A percentile compares a stretch with the other conserved stretches of the same genome.
Evolutionary conservation across 2,329 filamentous ascomycete species (phyloP).

Genomic region (Pseudogymnoascus sp.): DNA sequence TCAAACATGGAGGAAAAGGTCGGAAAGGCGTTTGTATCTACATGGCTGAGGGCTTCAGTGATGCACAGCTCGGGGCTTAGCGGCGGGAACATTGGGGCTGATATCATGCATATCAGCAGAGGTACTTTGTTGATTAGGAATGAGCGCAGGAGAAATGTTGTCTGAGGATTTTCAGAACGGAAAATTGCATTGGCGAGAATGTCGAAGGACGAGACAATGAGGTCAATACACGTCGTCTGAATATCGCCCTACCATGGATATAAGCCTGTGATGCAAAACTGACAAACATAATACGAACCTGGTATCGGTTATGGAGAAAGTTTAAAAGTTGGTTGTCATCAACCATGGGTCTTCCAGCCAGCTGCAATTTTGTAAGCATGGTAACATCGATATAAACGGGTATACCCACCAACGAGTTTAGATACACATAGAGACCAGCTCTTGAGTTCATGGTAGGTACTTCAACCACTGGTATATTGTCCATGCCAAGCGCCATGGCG

Average conservation of each 20-base stretch:
- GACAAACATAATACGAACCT: constrained; percentile 39
- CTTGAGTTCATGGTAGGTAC: constrained; percentile 65
- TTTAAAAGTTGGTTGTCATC: constrained; percentile 72
- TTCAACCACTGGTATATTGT: constrained; percentile 44
- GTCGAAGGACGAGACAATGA: constrained; percentile 84
- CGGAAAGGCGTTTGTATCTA: constrained; percentile 55
- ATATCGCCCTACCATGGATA: constrained; percentile 55
- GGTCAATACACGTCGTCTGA: constrained; percentile 67
- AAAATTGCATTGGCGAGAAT: constrained; percentile 80
- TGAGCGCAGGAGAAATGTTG: constrained; percentile 67
- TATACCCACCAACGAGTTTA: constrained; percentile 66
- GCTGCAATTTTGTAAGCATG: constrained; percentile 40
- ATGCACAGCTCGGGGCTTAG: constrained; percentile 56
- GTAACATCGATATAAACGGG: background rate
- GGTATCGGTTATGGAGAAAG: constrained; percentile 77
- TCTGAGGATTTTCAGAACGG: constrained; percentile 49
- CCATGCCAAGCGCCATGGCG: constrained; percentile 40
- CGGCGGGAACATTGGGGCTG: constrained; percentile 47
- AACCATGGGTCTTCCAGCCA: constrained; percentile 71
- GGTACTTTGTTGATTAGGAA: constrained; percentile 74
- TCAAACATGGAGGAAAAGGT: constrained; percentile 56
- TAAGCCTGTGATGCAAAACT: constrained; percentile 24
- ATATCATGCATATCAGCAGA: constrained; percentile 48
- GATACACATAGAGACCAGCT: constrained; percentile 74
- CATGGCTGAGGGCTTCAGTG: constrained; percentile 52